Evolutionary conservation across 768 basidiomycete genomes (phyloP).

Genomic region (Clavulina sp.): DNA sequence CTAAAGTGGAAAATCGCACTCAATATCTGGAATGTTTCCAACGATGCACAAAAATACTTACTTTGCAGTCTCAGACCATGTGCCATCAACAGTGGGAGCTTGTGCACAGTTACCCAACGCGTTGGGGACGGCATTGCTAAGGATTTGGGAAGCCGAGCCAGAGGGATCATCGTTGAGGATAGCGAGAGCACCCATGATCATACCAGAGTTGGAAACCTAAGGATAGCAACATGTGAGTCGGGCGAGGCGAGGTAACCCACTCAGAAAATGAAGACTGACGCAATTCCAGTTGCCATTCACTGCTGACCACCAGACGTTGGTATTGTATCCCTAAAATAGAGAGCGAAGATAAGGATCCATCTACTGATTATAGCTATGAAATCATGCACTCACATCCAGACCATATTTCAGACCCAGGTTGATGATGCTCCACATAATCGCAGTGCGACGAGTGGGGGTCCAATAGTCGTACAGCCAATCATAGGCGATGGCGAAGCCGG

Average conservation of each 20-base stretch:
- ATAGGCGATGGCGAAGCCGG: conserved; percentile 83
- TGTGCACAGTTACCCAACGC: conserved; percentile 59
- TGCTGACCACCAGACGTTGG: conserved; percentile 60
- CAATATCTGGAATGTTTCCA: too few relatives aligned
- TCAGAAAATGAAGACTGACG: conserved; percentile 13
- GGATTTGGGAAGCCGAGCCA: conserved; percentile 46
- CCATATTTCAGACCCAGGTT: conserved; percentile 61
- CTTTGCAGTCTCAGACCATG: conserved; percentile 86
- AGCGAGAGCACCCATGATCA: conserved; percentile 79
- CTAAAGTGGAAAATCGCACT: background rate
- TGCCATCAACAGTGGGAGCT: conserved; percentile 19
- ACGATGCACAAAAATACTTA: conserved; percentile 54
- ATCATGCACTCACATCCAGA: too few relatives aligned
- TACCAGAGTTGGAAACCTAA: conserved; percentile 55
- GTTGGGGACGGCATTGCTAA: conserved; percentile 52
- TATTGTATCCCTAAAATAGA: conserved; percentile 30
- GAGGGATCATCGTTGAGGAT: conserved; percentile 72
- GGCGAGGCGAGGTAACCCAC: background rate
- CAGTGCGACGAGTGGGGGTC: conserved; percentile 49
- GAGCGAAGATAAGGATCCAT: too few relatives aligned
- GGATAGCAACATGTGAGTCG: conserved; percentile 15
- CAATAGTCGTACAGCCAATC: conserved; percentile 90
- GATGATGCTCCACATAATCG: conserved; percentile 56
- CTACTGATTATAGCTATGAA: too few relatives aligned
- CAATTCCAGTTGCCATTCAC: conserved; percentile 96